Evolutionary conservation across 2,329 filamentous ascomycete species (phyloP), one percentile per base, ranked within the genome.

Genomic region (Hymenoscyphus linearis): DNA sequence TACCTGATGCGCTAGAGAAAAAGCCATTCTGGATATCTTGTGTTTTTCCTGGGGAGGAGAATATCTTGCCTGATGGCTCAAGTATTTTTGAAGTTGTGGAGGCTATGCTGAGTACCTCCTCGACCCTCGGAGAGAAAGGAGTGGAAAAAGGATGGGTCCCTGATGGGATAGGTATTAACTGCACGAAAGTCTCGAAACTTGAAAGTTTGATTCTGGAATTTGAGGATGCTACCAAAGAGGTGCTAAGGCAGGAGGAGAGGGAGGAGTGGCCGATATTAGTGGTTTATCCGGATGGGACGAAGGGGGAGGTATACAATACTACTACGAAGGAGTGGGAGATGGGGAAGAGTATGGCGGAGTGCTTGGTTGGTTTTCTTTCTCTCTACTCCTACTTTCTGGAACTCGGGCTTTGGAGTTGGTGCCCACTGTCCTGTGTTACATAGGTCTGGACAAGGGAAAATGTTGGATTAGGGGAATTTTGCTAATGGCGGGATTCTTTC

Each of bases 201-300:
- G 79, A 81, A 2, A 69, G 74, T 0, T 73, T 88, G 16, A 73
- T 90, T 18, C 74, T 72, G 18, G 76, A 80, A 55, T 87, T 83
- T 57, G 83, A 87, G 67, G 76, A 74, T 3, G 78, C 76, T 9
- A 70, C 85, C 16, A 61, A 64, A 10, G 64, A 61, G n/a, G 58
- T 83, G 65, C 60, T 78, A 1, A 57, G 68, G 3, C 65, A 71
- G 3, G 74, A 76, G 0, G 66, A 72, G 14, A 58, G 78, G 1
- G 22, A 63, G 0, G 68, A 70, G 5, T 80, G 78, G 75, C 85
- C 85, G 0, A 78, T 76, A 22, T 72, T 89, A 58, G 81, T 89
- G 4, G 67, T 89, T 18, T 89, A 89, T 70, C 87, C 87, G 0
- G 87, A 90, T 70, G 86, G 86, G 0, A 88, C 87, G 1, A 85